These are phyloP conservation scores for Tetrahymena malaccensis DNA, from an alignment of 73 alveolate species.

Conservation along the genomic window DNA sequence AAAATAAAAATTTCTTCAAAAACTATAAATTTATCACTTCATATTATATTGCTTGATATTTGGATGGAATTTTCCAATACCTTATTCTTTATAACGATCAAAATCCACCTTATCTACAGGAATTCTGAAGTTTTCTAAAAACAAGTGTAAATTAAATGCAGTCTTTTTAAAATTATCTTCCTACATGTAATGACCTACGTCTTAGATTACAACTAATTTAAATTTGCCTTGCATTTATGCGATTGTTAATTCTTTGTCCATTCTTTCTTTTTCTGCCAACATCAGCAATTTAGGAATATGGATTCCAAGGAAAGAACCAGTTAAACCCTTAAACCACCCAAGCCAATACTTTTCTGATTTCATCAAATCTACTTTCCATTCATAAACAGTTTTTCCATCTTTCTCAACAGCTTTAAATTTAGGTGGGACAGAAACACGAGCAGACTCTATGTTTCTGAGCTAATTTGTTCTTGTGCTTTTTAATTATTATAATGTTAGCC, in stretches of 20 bases:
- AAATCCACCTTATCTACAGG: slow-evolving; percentile 25
- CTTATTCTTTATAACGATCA: not conserved
- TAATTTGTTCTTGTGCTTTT: slow-evolving; percentile 54
- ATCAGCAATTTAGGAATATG: slow-evolving; percentile 78
- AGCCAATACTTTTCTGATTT: slow-evolving; percentile 83
- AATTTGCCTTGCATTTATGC: slow-evolving; percentile 98
- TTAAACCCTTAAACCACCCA: slow-evolving; percentile 94
- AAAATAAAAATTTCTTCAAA: too few species aligned
- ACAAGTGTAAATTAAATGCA: slow-evolving; percentile 32
- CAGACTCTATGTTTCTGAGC: slow-evolving; percentile 80
- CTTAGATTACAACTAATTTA: slow-evolving; percentile 71
- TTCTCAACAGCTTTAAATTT: slow-evolving; percentile 56
- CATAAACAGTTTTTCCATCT: slow-evolving; percentile 47
- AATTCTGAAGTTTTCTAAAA: slow-evolving; percentile 18
- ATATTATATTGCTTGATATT: not conserved
- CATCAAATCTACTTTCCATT: slow-evolving; percentile 85
- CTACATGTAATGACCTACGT: slow-evolving; percentile 90
- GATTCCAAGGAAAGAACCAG: slow-evolving; percentile 71
- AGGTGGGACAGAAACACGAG: slow-evolving; percentile 86
- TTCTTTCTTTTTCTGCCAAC: slow-evolving; percentile 92
- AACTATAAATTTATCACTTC: not conserved
- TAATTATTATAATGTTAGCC: not conserved
- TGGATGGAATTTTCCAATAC: slow-evolving; percentile 41
- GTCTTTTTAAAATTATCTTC: slow-evolving; percentile 86
- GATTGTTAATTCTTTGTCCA: slow-evolving; percentile 91